Base-by-base conservation (phyloP, 2,329 filamentous ascomycete species). In the Penicillium sp. region DNA sequence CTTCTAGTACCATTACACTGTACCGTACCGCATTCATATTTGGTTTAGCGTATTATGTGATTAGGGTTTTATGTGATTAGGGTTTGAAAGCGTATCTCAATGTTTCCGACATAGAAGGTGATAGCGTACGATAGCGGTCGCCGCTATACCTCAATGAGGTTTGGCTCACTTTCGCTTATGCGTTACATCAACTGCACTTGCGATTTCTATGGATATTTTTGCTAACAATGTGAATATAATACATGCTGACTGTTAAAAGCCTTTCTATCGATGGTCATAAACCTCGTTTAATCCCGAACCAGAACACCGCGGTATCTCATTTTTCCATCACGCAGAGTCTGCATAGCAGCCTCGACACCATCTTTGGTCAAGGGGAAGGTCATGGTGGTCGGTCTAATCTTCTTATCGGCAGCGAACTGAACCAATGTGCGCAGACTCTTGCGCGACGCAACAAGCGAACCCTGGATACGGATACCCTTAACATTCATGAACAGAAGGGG, bases 301-400 rank as follows among this genome's bases (percentile, higher is more conserved):
- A 81, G 71, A 54, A 78, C 81, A 69, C 69, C 80, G 57, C 74
- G 76, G 74, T 78, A 83, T 66, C 70, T 77, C 63, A 80, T 80
- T 43, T 79, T 74, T 9, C 79, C 79, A 15, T 72, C 65, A 56
- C 79, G 68, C 58, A 82, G 63, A 68, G 77, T 74, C 67, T 82
- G 66, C 72, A 82, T 75, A 23, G 79, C 73, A 31, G 65, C 35
- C 43, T 68, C 66, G 23, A 67, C 55, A 29, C 66, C 66, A 19
- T 59, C 61, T 73, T 75, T 55, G 19, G 71, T 78, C 50, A 91
- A 75, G 0, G 83, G 79, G 69, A 85, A 90, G 67, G 78, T 85
- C 78, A 89, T 82, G 27, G 89, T 75, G 72, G 89, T 79, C 54
- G 86, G 88, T 68, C 81, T 81, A 61, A 91, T 81, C 15, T 79